These are phyloP conservation scores for Paraphoma sp. DNA, from an alignment of 2,329 filamentous ascomycete genomes.

Conservation along the genomic window DNA sequence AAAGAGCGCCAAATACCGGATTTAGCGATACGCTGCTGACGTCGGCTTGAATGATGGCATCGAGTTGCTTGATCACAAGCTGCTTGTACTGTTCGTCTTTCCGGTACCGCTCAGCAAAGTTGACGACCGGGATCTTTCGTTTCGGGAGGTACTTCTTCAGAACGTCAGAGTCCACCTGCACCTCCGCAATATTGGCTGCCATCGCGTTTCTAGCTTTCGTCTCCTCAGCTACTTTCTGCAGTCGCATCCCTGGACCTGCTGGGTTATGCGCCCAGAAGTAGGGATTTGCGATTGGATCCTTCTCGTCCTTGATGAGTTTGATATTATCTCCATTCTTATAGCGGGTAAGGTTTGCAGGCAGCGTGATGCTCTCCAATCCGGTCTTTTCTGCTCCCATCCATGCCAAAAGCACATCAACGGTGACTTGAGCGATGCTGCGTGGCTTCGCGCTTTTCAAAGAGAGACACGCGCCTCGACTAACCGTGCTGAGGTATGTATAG, in stretches of 20 bases:
- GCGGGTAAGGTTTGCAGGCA: slow-evolving; percentile 24
- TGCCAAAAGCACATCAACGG: slow-evolving; percentile 50
- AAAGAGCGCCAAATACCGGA: slow-evolving; percentile 59
- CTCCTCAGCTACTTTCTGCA: not conserved
- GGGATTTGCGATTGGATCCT: slow-evolving; percentile 13
- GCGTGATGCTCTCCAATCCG: slow-evolving; percentile 6
- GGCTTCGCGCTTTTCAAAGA: slow-evolving; percentile 29
- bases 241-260: not conserved
- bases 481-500: slow-evolving; percentile 52
- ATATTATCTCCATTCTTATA: slow-evolving; percentile 23
- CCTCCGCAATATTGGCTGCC: slow-evolving; percentile 18
- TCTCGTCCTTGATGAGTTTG: slow-evolving; percentile 24
- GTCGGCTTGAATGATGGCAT: slow-evolving; percentile 53
- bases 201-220: slow-evolving; percentile 5
- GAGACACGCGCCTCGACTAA: slow-evolving; percentile 54
- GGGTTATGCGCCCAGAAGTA: slow-evolving; percentile 27
- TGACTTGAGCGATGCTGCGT: slow-evolving; percentile 50
- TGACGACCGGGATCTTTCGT: slow-evolving; percentile 27
- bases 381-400: slow-evolving; percentile 53
- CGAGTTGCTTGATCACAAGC: slow-evolving; percentile 50
- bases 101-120: slow-evolving; percentile 49
- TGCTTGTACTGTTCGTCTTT: slow-evolving; percentile 48
- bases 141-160: slow-evolving; percentile 46
- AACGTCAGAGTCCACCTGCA: slow-evolving; percentile 17
- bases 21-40: slow-evolving; percentile 56